phyloP scores from a whole-genome alignment of 257 asterid genomes.

The Fraxinus pennsylvanica region DNA sequence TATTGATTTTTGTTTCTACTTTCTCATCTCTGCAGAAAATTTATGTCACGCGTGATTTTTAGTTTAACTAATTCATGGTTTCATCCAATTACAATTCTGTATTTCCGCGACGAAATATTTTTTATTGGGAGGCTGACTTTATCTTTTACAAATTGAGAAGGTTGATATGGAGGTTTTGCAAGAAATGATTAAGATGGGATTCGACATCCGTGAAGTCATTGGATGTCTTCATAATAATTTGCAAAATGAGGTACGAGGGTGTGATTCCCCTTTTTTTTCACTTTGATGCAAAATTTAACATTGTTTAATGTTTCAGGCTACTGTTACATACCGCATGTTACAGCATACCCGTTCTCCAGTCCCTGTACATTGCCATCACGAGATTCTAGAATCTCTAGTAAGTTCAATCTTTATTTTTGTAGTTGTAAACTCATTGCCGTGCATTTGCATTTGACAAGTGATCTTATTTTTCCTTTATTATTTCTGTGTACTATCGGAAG shows the following conservation, averaged over 20 bases:
- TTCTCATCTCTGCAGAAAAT: background rate
- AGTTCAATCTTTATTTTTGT: slow-evolving; percentile 5
- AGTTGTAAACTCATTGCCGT: background rate
- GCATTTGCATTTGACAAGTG: background rate
- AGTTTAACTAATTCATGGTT: background rate
- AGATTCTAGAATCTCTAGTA: slow-evolving; percentile 22
- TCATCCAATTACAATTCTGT: background rate
- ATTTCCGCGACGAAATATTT: background rate
- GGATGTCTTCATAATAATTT: slow-evolving; percentile 42
- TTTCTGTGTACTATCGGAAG: background rate
- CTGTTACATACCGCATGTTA: slow-evolving; percentile 50
- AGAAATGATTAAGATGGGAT: slow-evolving; percentile 47
- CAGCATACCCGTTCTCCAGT: slow-evolving; percentile 34
- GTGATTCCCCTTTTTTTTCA: background rate
- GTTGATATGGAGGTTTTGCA: slow-evolving; percentile 43
- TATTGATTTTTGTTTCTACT: background rate
- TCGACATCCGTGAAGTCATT: slow-evolving; percentile 39
- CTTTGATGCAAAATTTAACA: background rate
- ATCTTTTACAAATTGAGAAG: slow-evolving; percentile 27
- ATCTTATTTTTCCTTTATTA: background rate
- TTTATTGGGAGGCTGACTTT: slow-evolving; percentile 3
- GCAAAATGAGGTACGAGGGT: slow-evolving; percentile 48
- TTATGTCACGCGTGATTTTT: background rate
- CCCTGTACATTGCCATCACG: slow-evolving; percentile 1
- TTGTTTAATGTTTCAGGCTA: slow-evolving; percentile 39